Percentiles rank a stretch among this genome's conserved stretches.
These are phyloP conservation scores for Conoideocrella luteorostrata DNA, from an alignment of 2,329 filamentous ascomycete species.

Conservation along the genomic window DNA sequence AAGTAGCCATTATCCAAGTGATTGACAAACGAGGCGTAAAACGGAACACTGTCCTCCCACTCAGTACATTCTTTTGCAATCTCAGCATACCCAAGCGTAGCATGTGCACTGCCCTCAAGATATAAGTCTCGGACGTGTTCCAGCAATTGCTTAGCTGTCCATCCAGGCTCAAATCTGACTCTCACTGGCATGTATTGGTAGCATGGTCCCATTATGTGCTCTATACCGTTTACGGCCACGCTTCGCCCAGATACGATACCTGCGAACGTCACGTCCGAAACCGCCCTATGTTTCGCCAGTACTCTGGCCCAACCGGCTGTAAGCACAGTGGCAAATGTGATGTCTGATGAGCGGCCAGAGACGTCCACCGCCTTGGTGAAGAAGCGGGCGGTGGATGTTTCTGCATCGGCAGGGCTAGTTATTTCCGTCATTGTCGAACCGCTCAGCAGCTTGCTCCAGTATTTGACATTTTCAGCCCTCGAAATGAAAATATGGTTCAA, in stretches of 20 bases:
- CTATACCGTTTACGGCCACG: slow-evolving; percentile 15
- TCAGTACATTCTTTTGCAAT: slow-evolving; percentile 15
- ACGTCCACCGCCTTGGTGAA: slow-evolving; percentile 21
- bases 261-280: slow-evolving; percentile 20
- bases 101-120: slow-evolving; percentile 17
- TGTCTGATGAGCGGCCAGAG: slow-evolving; percentile 16
- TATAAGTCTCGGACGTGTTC: slow-evolving; percentile 17
- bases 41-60: slow-evolving; percentile 13
- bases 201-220: slow-evolving; percentile 21
- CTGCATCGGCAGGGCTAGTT: slow-evolving; percentile 8
- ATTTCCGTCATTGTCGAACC: slow-evolving; percentile 43
- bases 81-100: slow-evolving; percentile 18
- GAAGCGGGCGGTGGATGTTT: slow-evolving; percentile 15
- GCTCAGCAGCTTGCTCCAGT: slow-evolving; percentile 54
- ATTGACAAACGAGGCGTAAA: slow-evolving; percentile 22
- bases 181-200: slow-evolving; percentile 23
- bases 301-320: slow-evolving; percentile 22
- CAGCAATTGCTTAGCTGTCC: slow-evolving; percentile 17
- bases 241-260: slow-evolving; percentile 21
- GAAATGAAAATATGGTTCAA: slow-evolving; percentile 37
- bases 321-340: slow-evolving; percentile 19
- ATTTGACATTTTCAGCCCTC: slow-evolving; percentile 38
- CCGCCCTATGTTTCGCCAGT: slow-evolving; percentile 14
- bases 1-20: slow-evolving; percentile 23
- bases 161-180: slow-evolving; percentile 17